These are phyloP conservation scores for Gynostemma pentaphyllum DNA, from an alignment of 306 rosid species.

Conservation along the genomic window DNA sequence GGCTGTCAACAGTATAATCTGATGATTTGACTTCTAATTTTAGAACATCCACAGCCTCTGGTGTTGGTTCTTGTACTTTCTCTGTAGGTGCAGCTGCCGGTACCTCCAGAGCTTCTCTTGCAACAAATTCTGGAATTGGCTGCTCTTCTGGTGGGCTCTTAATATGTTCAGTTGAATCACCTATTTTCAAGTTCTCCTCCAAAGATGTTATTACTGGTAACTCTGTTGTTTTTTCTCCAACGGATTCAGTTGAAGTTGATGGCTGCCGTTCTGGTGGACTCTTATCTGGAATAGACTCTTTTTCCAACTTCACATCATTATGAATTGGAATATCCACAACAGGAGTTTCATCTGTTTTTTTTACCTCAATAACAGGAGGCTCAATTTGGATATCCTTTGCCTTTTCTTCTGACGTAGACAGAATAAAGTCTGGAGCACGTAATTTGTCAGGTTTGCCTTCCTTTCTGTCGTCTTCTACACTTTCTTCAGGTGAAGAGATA, in stretches of 20 bases:
- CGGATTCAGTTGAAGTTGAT: neutral
- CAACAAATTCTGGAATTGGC: neutral
- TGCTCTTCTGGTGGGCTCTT: slow-evolving; percentile 10
- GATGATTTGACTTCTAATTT: neutral
- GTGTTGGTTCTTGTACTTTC: neutral
- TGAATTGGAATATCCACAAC: neutral
- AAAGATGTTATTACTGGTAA: neutral
- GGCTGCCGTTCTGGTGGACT: neutral
- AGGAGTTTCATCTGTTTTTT: neutral
- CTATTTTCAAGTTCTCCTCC: neutral
- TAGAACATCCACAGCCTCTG: neutral
- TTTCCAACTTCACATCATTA: neutral
- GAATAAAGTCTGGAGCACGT: neutral
- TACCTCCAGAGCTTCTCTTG: neutral
- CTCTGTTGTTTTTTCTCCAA: slow-evolving; percentile 3
- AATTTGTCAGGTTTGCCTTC: neutral
- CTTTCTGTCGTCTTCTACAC: slow-evolving; percentile 8
- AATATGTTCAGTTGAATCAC: neutral
- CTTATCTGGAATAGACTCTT: neutral
- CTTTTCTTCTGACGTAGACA: neutral
- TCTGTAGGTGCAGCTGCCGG: neutral
- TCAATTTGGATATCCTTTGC: neutral
- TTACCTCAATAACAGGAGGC: neutral
- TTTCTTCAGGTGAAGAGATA: neutral
- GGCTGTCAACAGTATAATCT: neutral